Evolutionary conservation across 1,284 basidiomycete genomes (phyloP).

Genomic region (Cryptococcus sp.): DNA sequence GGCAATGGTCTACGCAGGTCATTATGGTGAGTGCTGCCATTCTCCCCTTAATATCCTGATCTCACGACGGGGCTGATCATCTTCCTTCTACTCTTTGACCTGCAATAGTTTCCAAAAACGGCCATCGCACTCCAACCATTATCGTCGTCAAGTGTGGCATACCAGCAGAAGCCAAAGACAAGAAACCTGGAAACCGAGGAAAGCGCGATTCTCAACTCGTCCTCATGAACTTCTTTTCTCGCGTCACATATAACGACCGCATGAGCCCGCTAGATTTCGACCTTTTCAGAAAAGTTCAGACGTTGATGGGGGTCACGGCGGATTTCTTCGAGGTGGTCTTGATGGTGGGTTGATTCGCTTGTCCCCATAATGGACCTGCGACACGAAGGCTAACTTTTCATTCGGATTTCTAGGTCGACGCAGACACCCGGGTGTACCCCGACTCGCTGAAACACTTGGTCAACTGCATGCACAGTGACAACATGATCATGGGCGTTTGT

Average conservation of each 20-base stretch:
- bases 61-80: constrained; percentile 3
- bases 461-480: constrained; percentile 98
- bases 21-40: constrained; percentile 80
- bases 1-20: constrained; percentile 98
- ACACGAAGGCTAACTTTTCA: background rate
- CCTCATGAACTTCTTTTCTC: constrained; percentile 99
- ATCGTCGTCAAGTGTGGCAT: constrained; percentile 97
- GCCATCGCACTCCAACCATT: constrained; percentile 90
- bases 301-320: constrained; percentile 97
- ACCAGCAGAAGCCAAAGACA: constrained; percentile 72
- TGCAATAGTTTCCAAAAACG: constrained; percentile 55
- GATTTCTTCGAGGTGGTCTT: constrained; percentile 97
- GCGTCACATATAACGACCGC: constrained; percentile 97
- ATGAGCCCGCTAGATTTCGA: constrained; percentile 98
- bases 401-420: constrained; percentile 76
- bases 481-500: constrained; percentile 98
- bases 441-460: constrained; percentile 83
- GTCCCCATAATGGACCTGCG: background rate
- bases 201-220: constrained; percentile 99
- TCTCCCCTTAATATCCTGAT: background rate
- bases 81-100: background rate
- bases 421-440: constrained; percentile 90
- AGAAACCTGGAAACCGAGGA: constrained; percentile 96
- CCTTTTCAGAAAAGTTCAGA: constrained; percentile 93
- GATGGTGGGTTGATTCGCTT: constrained; percentile 68